Percentiles rank a stretch among this genome's conserved stretches.
phyloP scores from a whole-genome alignment of 2,329 filamentous ascomycete species.

The Zasmidium citrigriseum region DNA sequence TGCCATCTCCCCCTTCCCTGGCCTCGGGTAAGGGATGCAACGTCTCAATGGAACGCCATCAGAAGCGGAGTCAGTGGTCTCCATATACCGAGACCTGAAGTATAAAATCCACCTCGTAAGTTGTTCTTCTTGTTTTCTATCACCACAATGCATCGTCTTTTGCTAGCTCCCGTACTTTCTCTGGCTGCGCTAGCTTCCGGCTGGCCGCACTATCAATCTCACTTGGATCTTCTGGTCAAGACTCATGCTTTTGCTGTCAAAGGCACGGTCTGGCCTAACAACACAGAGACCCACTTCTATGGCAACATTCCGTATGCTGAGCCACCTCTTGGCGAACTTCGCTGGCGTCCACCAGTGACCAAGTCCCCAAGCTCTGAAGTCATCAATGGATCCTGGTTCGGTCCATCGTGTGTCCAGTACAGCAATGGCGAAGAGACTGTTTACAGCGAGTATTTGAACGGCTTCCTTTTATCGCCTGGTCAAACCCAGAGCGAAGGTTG shows the following conservation, averaged over 20 bases:
- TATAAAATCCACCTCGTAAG: too few relatives aligned
- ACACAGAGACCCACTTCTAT: conserved; percentile 15
- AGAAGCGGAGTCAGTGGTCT: background rate
- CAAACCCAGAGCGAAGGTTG: conserved; percentile 12
- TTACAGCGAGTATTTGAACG: conserved; percentile 13
- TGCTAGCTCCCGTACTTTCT: background rate
- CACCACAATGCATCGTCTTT: too few relatives aligned
- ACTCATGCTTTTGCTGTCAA: conserved; percentile 13
- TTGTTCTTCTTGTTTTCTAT: too few relatives aligned
- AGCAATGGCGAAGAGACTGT: conserved; percentile 13
- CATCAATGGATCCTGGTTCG: conserved; percentile 19
- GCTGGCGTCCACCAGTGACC: conserved; percentile 19
- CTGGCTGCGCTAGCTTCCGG: background rate
- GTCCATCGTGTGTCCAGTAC: conserved; percentile 18
- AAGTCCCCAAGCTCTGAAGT: conserved; percentile 13
- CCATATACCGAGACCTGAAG: too few relatives aligned
- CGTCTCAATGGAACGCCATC: background rate
- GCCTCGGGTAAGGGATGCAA: background rate
- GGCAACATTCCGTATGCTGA: conserved; percentile 21
- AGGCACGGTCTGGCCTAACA: conserved; percentile 17
- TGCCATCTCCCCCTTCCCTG: background rate
- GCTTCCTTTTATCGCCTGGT: conserved; percentile 14
- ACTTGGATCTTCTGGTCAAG: conserved; percentile 1
- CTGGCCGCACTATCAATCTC: background rate
- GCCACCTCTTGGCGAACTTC: conserved; percentile 10